Conservation (phyloP, 257 asterid genomes). For the Petunia secreta region DNA sequence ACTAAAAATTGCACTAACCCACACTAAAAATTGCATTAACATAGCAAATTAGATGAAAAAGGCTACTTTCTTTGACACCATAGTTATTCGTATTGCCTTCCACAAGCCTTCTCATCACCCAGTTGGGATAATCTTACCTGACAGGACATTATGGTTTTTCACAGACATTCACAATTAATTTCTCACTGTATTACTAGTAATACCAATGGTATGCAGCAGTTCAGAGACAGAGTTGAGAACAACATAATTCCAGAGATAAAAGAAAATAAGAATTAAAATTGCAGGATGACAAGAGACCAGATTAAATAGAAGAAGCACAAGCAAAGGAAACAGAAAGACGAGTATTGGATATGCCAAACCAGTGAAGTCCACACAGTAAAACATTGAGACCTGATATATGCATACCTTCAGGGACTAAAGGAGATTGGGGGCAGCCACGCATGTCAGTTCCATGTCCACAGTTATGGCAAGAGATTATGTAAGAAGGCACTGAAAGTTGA, state of each 20-base stretch:
- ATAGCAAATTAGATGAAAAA: neutral
- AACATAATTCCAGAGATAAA: slow-evolving; percentile 22
- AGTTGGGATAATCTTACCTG: neutral
- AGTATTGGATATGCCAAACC: neutral
- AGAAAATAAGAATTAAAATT: neutral
- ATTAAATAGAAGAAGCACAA: neutral
- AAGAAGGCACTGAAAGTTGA: slow-evolving; percentile 80
- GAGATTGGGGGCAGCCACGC: slow-evolving; percentile 98
- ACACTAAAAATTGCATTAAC: neutral
- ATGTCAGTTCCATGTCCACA: slow-evolving; percentile 97
- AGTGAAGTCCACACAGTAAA: neutral
- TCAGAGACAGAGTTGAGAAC: slow-evolving; percentile 14
- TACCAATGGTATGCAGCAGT: slow-evolving; percentile 7
- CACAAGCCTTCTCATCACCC: neutral
- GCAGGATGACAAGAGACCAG: slow-evolving; percentile 4
- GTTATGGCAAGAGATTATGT: slow-evolving; percentile 74
- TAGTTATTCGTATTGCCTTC: neutral
- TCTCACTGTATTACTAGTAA: neutral
- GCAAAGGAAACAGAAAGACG: neutral
- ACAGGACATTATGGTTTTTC: neutral
- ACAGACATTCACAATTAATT: neutral
- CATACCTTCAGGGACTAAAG: slow-evolving; percentile 75
- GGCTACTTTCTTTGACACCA: neutral
- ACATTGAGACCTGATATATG: neutral
- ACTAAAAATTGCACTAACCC: neutral